Evolutionary conservation across 495 filamentous ascomycete species (phyloP).

Genomic region (Pseudomonodictys pantanalensis): DNA sequence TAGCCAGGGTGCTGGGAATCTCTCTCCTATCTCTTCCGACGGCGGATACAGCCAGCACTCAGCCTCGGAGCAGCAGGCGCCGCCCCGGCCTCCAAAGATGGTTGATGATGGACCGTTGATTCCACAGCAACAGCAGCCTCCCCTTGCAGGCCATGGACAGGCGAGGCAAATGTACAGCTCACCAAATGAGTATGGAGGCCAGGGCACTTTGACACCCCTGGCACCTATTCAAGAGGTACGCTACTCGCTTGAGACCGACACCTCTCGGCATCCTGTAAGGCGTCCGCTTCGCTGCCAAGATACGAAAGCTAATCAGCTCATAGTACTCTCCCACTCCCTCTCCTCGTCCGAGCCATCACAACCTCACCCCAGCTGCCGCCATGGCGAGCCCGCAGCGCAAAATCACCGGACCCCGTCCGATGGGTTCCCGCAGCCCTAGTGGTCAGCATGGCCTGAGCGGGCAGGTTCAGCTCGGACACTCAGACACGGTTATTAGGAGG

Average conservation of each 20-base stretch:
- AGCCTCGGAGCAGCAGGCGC: conserved; percentile 29
- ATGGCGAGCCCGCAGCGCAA: conserved; percentile 37
- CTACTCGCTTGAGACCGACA: conserved; percentile 40
- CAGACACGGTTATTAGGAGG: conserved; percentile 27
- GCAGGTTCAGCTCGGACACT: conserved; percentile 11
- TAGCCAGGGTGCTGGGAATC: conserved; percentile 29
- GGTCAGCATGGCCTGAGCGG: conserved; percentile 15
- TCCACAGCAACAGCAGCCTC: conserved; percentile 29
- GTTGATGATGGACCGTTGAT: conserved; percentile 41
- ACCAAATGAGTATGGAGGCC: conserved; percentile 27
- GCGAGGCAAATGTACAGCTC: conserved; percentile 29
- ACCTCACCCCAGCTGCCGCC: conserved; percentile 15
- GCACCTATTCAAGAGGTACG: conserved; percentile 43
- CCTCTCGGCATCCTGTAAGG: conserved; percentile 28
- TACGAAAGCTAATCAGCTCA: not conserved
- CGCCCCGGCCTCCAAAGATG: conserved; percentile 32
- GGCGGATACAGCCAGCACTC: conserved; percentile 27
- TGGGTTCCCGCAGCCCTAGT: conserved; percentile 39
- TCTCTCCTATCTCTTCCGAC: conserved; percentile 31
- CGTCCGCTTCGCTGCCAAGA: not conserved
- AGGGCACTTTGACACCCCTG: conserved; percentile 30
- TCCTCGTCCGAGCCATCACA: conserved; percentile 22
- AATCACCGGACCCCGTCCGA: conserved; percentile 43
- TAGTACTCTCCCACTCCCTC: conserved; percentile 33
- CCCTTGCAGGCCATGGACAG: conserved; percentile 31